Base-by-base conservation (phyloP, 2,329 filamentous ascomycete genomes). In the Colletotrichum sp. region DNA sequence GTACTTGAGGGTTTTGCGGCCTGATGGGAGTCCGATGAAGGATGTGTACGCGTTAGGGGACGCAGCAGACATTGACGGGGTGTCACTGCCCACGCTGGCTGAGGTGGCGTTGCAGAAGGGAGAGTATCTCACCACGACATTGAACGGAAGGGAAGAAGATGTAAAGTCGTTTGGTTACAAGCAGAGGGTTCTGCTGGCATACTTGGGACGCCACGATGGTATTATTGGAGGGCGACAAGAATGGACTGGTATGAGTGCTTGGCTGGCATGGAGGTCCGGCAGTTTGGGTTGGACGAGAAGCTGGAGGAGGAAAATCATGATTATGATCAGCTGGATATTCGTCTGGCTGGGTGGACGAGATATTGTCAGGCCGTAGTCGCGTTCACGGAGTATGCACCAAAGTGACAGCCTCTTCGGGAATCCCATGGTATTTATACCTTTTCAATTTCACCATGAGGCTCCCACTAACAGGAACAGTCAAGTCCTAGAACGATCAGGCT, bases 81-180 rank as follows among this genome's bases (percentile, higher is more conserved):
- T 64, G 19, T 76, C 73, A 4, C 12, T 76, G 57, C 73, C 73
- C 3, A 73, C 69, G 5, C 32, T 76, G 19, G 73, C 73, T 2
- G 73, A 76, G 19, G 73, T 76, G 19, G 73, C 73, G 1, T n/a
- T 76, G 30, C 73, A 76, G 29, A 76, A 76, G 57, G 69, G 73
- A 25, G 69, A 76, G 2, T 76, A 76, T 11, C 73, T 76, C 13
- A 76, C 73, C 8, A 3, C 5, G 0, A 30, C 39, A 1, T 32
- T 76, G 15, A 76, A 76, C 19, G 36, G 63, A 4, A 34, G 36
- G 16, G 49, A 15, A 15, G 5, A 39, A 12, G 27, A 71, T 1
- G 39, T 34, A 8, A 44, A 49, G 3, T 57, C 69, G 1, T 76
- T 76, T 13, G n/a, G 4, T 5, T 76, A 76, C 27, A 72, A 73